Base-by-base conservation (phyloP, 1,139 yeast species). In the Geotrichum phurueaensis region DNA sequence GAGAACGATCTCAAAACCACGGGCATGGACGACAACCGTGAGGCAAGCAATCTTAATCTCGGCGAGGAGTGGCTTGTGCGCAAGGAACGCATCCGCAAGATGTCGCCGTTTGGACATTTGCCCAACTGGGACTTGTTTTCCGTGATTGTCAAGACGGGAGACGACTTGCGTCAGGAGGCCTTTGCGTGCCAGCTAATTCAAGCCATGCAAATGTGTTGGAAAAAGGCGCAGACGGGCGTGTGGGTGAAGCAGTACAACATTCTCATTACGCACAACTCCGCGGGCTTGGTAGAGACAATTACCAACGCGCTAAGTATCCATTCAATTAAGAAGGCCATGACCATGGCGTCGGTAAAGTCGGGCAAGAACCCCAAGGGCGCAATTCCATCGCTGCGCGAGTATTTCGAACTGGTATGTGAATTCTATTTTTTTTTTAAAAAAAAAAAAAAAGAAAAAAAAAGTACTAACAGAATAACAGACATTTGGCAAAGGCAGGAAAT, bases 241-340 rank as follows among this genome's bases (percentile, higher is more conserved):
- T 94, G 99, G 98, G 95, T 94, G 0, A 92, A 92, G 67, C 81
- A 85, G 64, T 94, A 94, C 98, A 85, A 89, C 66, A 94, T 94
- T 62, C 78, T 94, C 63, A 86, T 94, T 51, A 94, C 99, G 0
- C 89, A 96, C 67, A 90, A 96, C 1, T 86, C 85, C 60, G 84
- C 97, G 0, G 99, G 98, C 0, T 77, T 94, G 52, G 98, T 94
- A 4, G 98, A 94, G 71, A 94, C 99, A 0, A 94, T 94, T 56
- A 94, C 94, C 1, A 91, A 94, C 75, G 97, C 97, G 0, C 80
- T 92, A 67, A 89, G 97, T 6, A 83, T 94, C 50, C 99, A 94
- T 70, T 91, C 98, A 1, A 89, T 94, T 65, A 94, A 94, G 67
- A 94, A 94, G 72, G 89, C 97, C 0, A 72, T 94, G 59, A 91